Evolutionary conservation across 345 rosid genomes (phyloP).

Genomic region (Eucalyptus curtisii): DNA sequence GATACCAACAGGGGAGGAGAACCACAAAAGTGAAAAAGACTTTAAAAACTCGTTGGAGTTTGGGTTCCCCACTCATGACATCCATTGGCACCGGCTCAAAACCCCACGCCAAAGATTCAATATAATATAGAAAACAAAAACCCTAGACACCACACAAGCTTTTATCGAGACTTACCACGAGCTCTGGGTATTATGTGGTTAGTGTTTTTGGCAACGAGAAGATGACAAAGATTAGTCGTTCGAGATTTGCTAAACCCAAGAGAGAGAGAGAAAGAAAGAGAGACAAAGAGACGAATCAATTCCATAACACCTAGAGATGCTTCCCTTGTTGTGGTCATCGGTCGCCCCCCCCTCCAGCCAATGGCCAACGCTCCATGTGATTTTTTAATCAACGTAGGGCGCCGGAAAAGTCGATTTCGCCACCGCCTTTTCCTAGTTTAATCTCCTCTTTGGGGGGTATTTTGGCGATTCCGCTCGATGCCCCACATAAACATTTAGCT

Average conservation of each 20-base stretch:
- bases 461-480: background rate
- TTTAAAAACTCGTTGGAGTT: background rate
- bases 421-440: background rate
- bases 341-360: background rate
- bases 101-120: slow-evolving; percentile 5
- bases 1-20: background rate
- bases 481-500: background rate
- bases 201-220: slow-evolving; percentile 29
- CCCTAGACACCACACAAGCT: background rate
- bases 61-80: slow-evolving; percentile 26
- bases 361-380: background rate
- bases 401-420: background rate
- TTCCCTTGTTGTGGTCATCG: background rate
- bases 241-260: slow-evolving; percentile 21
- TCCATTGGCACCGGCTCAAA: slow-evolving; percentile 24
- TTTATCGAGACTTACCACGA: background rate
- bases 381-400: background rate
- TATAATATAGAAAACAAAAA: no score
- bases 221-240: slow-evolving; percentile 26
- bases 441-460: background rate
- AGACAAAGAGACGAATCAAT: background rate
- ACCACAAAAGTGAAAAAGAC: no score
- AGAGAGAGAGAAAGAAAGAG: background rate
- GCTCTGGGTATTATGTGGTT: slow-evolving; percentile 8
- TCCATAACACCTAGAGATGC: slow-evolving; percentile 34